phyloP scores from a whole-genome alignment of 2,329 filamentous ascomycete species.

The Aspergillus texensis region DNA sequence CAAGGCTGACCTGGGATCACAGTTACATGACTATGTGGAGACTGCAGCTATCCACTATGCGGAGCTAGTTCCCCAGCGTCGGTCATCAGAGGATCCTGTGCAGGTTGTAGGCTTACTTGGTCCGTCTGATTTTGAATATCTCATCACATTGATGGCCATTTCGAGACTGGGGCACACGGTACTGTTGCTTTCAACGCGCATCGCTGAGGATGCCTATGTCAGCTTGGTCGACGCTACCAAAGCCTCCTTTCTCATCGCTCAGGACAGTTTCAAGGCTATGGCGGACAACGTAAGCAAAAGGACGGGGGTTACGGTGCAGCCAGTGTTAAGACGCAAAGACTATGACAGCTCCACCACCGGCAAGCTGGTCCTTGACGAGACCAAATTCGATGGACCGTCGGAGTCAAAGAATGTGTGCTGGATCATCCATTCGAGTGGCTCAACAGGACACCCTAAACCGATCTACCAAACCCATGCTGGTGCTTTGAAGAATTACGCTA shows the following conservation, averaged over 20 bases:
- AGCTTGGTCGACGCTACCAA: conserved; percentile 25
- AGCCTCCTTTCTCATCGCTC: conserved; percentile 22
- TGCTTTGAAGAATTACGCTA: conserved; percentile 52
- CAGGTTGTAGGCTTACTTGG: conserved; percentile 28
- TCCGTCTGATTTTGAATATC: conserved; percentile 28
- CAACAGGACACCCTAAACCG: conserved; percentile 65
- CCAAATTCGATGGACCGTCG: conserved; percentile 25
- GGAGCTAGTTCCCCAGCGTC: conserved; percentile 20
- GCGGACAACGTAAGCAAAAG: conserved; percentile 25
- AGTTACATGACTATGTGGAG: conserved; percentile 24
- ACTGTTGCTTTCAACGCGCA: conserved; percentile 27
- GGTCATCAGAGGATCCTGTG: conserved; percentile 22
- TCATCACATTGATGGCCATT: conserved; percentile 26
- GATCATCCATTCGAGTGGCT: conserved; percentile 58
- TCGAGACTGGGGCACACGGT: conserved; percentile 28
- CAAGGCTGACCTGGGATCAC: not conserved
- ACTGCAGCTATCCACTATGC: conserved; percentile 22
- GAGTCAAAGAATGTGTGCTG: conserved; percentile 40
- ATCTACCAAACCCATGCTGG: conserved; percentile 60
- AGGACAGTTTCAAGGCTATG: conserved; percentile 21
- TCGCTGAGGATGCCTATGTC: conserved; percentile 25
- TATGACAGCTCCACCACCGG: not conserved
- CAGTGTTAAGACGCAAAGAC: conserved; percentile 13
- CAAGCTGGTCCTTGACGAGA: not conserved
- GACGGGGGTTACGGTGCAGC: conserved; percentile 21